Conservation (phyloP, 2,329 filamentous ascomycete genomes). For the Calonectria pauciramosa region DNA sequence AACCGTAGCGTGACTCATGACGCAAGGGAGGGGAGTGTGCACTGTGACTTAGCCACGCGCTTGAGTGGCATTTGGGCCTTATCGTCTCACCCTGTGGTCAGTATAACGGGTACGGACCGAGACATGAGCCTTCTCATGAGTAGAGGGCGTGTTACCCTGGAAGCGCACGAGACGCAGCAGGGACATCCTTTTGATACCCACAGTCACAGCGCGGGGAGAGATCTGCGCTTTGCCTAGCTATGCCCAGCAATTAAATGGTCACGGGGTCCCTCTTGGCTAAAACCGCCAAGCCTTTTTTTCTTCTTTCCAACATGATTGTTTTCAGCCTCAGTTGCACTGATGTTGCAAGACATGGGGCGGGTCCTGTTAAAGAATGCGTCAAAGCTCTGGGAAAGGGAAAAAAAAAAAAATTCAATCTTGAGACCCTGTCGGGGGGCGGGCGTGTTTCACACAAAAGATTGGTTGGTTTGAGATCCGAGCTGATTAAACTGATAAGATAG, state of each 20-base stretch:
- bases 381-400: not conserved
- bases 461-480: not conserved
- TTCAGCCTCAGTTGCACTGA: not conserved
- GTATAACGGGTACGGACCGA: slow-evolving; percentile 10
- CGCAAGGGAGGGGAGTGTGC: not conserved
- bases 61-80: not conserved
- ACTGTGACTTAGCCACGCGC: not conserved
- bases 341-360: not conserved
- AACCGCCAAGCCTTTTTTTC: not conserved
- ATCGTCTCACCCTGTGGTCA: not conserved
- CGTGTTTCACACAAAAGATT: not conserved
- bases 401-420: not conserved
- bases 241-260: slow-evolving; percentile 1
- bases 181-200: not conserved
- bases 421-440: not conserved
- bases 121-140: not conserved
- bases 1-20: not conserved
- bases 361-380: not conserved
- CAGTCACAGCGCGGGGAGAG: not conserved
- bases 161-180: not conserved
- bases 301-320: not conserved
- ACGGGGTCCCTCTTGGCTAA: slow-evolving; percentile 11
- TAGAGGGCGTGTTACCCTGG: not conserved
- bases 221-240: slow-evolving; percentile 4
- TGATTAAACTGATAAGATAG: not conserved